phyloP scores from a whole-genome alignment of 1,284 basidiomycete species.

The Sphagnurus paluster region DNA sequence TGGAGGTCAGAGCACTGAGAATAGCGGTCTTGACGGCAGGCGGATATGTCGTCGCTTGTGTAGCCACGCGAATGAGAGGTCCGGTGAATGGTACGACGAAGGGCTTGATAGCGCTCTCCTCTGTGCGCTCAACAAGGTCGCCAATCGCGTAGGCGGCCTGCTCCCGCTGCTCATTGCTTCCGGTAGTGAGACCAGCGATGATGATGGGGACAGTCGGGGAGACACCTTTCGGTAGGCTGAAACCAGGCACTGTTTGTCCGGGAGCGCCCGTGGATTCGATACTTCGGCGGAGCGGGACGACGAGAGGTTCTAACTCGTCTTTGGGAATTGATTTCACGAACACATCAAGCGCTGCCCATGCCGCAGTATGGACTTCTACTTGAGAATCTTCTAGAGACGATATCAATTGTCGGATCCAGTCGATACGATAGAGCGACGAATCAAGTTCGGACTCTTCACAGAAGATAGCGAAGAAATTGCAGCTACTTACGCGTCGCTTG shows the following conservation, averaged over 20 bases:
- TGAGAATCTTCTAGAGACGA: slow-evolving; percentile 83
- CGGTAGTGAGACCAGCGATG: slow-evolving; percentile 83
- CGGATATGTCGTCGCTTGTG: slow-evolving; percentile 84
- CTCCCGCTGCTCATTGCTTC: slow-evolving; percentile 85
- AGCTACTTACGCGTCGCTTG: slow-evolving; percentile 74
- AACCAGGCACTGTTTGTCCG: slow-evolving; percentile 82
- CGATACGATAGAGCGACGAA: slow-evolving; percentile 81
- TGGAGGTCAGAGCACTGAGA: slow-evolving; percentile 76
- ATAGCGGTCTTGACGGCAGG: slow-evolving; percentile 92
- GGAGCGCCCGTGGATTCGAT: slow-evolving; percentile 87
- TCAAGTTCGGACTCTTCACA: slow-evolving; percentile 83
- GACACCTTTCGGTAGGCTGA: slow-evolving; percentile 90
- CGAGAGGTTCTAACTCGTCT: slow-evolving; percentile 88
- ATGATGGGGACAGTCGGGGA: slow-evolving; percentile 87
- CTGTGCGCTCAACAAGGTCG: slow-evolving; percentile 91
- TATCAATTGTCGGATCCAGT: slow-evolving; percentile 95
- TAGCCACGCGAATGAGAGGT: slow-evolving; percentile 92
- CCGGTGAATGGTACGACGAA: slow-evolving; percentile 97
- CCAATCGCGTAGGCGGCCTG: slow-evolving; percentile 94
- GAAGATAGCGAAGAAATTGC: slow-evolving; percentile 77
- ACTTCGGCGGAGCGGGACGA: slow-evolving; percentile 85
- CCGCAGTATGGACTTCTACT: slow-evolving; percentile 76
- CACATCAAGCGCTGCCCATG: slow-evolving; percentile 82
- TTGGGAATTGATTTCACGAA: slow-evolving; percentile 93
- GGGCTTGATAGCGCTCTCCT: slow-evolving; percentile 89